Conservation (phyloP, 495 filamentous ascomycete species). For the Hyaloscypha variabilis region DNA sequence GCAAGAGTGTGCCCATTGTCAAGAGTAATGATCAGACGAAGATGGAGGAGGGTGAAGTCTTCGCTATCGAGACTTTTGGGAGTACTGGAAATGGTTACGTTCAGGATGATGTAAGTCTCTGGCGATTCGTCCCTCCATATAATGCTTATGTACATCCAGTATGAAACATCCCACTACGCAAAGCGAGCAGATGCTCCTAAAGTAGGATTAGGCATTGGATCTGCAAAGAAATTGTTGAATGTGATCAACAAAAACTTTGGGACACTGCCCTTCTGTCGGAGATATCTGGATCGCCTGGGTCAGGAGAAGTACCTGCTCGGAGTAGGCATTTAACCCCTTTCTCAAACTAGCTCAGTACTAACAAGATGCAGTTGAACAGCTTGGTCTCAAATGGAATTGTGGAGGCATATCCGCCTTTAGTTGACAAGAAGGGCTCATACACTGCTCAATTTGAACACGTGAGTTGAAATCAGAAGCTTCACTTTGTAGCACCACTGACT, state of each 20-base stretch:
- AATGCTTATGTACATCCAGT: conserved; percentile 33
- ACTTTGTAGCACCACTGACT: conserved; percentile 1
- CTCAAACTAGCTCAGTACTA: conserved; percentile 13
- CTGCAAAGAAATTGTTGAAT: conserved; percentile 79
- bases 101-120: conserved; percentile 64
- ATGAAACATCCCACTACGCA: conserved; percentile 79
- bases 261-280: conserved; percentile 81
- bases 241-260: conserved; percentile 94
- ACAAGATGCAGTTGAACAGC: conserved; percentile 65
- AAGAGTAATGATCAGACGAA: conserved; percentile 78
- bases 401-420: conserved; percentile 85
- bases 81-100: conserved; percentile 89
- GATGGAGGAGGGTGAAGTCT: conserved; percentile 95
- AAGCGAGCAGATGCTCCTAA: conserved; percentile 64
- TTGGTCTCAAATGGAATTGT: conserved; percentile 83
- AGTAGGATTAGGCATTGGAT: conserved; percentile 67
- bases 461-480: conserved; percentile 38
- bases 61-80: conserved; percentile 93
- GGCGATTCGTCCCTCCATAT: not conserved
- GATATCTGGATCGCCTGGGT: conserved; percentile 83
- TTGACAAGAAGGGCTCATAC: conserved; percentile 92
- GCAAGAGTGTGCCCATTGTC: conserved; percentile 88
- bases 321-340: conserved; percentile 47
- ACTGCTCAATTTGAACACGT: conserved; percentile 96
- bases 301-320: conserved; percentile 88